Evolutionary conservation across 352 stramenopile species (phyloP).

Genomic region (Phytopythium delawarense): DNA sequence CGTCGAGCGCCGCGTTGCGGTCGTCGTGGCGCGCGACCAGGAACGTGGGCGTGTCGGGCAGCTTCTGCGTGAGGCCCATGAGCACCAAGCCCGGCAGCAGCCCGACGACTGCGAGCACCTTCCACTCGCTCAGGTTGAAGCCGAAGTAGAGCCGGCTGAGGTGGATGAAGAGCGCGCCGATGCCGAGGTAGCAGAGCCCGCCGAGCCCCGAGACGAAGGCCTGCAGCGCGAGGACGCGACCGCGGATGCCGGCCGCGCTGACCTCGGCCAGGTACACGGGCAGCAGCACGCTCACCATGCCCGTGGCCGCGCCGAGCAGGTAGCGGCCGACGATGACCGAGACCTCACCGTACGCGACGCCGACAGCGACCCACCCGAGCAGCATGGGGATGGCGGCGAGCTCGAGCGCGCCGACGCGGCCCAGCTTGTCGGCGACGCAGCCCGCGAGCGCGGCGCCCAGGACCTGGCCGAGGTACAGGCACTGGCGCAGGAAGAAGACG

Average conservation of each 20-base stretch:
- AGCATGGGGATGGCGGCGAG: constrained; percentile 68
- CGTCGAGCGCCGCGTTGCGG: constrained; percentile 52
- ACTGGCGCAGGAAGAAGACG: constrained; percentile 66
- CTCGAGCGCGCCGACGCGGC: constrained; percentile 66
- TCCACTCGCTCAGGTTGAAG: constrained; percentile 85
- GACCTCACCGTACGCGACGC: constrained; percentile 58
- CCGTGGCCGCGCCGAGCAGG: constrained; percentile 43
- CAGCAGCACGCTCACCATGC: constrained; percentile 58
- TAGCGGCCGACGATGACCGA: constrained; percentile 66
- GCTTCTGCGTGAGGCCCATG: constrained; percentile 56
- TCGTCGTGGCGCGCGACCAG: constrained; percentile 72
- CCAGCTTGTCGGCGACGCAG: constrained; percentile 59
- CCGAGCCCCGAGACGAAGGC: constrained; percentile 34
- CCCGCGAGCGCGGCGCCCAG: constrained; percentile 52
- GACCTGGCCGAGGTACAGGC: constrained; percentile 57
- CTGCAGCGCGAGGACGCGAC: constrained; percentile 47
- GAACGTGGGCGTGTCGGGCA: constrained; percentile 79
- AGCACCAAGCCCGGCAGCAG: constrained; percentile 46
- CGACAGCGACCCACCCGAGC: constrained; percentile 68
- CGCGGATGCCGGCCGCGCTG: constrained; percentile 47
- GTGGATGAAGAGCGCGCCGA: constrained; percentile 58
- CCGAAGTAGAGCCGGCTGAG: constrained; percentile 61
- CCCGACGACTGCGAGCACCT: constrained; percentile 50
- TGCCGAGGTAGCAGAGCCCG: constrained; percentile 39
- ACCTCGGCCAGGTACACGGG: constrained; percentile 76